Evolutionary conservation across 176 grass and related monocot species (phyloP), one percentile per base, ranked within the genome.

Genomic region (Eragrostis curvula): DNA sequence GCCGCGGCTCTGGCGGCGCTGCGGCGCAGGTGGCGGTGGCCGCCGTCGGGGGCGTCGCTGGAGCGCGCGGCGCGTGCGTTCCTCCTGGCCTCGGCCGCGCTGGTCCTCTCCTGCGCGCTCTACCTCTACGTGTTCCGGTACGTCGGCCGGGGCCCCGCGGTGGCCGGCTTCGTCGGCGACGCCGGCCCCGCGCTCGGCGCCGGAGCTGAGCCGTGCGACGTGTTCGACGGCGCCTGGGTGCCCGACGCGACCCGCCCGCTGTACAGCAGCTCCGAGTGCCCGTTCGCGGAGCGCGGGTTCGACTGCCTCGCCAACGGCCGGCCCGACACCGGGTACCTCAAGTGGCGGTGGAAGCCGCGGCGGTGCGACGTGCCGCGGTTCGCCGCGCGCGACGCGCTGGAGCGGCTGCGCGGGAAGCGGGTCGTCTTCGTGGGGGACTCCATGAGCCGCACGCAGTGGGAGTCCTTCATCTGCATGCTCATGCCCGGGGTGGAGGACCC

Each of bases 401-500:
- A 92, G 58, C 85, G 85, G 73, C 93, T 99, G 23, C 88, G 88
- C 27, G 93, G 91, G 41, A 94, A 96, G 79, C 82, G 90, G n/a
- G 91, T 99, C 49, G 85, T 99, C 13, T 96, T 99, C 77, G 89
- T 99, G 17, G 96, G 96, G 25, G 96, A 99, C 56, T 99, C 96
- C 27, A 99, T 99, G 96, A 99, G 96, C 85, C 96, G 96, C 87
- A 92, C 96, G 18, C 96, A 96, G 73, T 99, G 96, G 96, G 96
- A 99, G 24, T 99, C 96, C 29, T 93, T 99, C 80, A 96, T 99
- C 76, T 99, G 96, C 83, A 96, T 99, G 96, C 91, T 99, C 43
- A 96, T 96, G 96, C 67, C 87, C 25, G 96, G 89, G 29, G 93
- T 99, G 75, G 75, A 84, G 32, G 89, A 99, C 39, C 91, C 87